Percentiles rank a stretch among this genome's conserved stretches.
Evolutionary conservation across 2,329 filamentous ascomycete genomes (phyloP).

Genomic region (Diaporthe ilicicola): DNA sequence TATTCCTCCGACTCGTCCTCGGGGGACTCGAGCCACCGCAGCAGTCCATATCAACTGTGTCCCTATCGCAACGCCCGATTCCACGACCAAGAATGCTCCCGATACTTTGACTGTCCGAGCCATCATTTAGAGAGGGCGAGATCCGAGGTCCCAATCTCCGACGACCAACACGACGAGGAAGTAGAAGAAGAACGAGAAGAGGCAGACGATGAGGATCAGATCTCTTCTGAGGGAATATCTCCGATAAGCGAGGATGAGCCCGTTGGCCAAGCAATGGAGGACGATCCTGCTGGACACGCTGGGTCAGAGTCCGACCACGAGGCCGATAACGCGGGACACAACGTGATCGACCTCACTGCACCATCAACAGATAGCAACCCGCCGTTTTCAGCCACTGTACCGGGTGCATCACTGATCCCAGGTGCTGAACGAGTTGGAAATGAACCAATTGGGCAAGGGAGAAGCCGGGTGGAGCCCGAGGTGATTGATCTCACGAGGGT

Average conservation of each 20-base stretch:
- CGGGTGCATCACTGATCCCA: not conserved
- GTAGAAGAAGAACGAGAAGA: constrained; percentile 33
- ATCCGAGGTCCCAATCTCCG: constrained; percentile 36
- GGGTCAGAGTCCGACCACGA: constrained; percentile 6
- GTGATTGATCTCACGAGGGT: constrained; percentile 33
- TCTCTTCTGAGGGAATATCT: constrained; percentile 24
- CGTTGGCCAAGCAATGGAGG: not conserved
- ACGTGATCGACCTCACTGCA: constrained; percentile 28
- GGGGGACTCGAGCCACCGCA: not conserved
- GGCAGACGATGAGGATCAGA: constrained; percentile 8
- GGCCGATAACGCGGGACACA: not conserved
- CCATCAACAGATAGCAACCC: not conserved
- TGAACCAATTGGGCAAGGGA: not conserved
- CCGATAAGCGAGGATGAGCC: constrained; percentile 19
- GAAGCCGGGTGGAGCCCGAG: not conserved
- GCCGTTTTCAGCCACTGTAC: not conserved
- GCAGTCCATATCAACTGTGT: constrained; percentile 40
- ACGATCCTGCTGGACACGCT: not conserved
- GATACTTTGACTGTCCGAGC: constrained; percentile 59
- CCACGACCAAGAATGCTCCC: constrained; percentile 54
- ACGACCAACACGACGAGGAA: constrained; percentile 38
- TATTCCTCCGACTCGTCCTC: constrained; percentile 28
- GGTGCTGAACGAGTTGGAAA: not conserved
- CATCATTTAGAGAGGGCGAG: constrained; percentile 51
- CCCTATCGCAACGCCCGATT: constrained; percentile 49